Base-by-base conservation (phyloP, 805 yeast genomes). In the Kodamaea nitidulidarum region DNA sequence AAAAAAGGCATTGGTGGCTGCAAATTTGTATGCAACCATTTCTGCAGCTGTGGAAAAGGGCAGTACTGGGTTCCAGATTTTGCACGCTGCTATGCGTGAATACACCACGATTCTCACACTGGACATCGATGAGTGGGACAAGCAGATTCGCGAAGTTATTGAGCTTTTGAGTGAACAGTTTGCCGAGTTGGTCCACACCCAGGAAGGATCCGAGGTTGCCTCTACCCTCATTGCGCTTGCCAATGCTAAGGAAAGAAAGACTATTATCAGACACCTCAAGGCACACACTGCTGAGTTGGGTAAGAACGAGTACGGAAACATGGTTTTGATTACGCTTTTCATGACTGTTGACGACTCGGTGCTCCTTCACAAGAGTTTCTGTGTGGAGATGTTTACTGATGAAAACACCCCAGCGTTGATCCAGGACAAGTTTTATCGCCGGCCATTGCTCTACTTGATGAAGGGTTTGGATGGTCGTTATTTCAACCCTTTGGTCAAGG, bases 31-130 rank as follows among this genome's bases (percentile, higher is more conserved):
- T 46, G 87, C 86, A 43, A 88, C 95, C 7, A 87, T 91, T 45
- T 80, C 83, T 25, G 90, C 96, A 2, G 84, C 96, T 4, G 93
- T 91, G 35, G 91, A 84, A 59, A 91, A 91, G 64, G 98, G 98
- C 4, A 88, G 96, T 2, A 84, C 95, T 17, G 98, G 98, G 28
- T 91, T 91, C 74, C 95, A 88, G 60, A 84, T 91, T 48, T 76
- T 91, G 58, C 98, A 91, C 61, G 95, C 96, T 27, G 96, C 95
- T 37, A 88, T 91, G 96, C 81, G 75, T 57, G 96, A 91, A 60
- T 88, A 84, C 54, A 76, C 80, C 35, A 76, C 80, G 45, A 81
- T 88, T 44, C 78, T 88, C 46, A 78, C 78, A 44, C 78, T 74
- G 33, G 71, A 67, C 39, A 38, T 63, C 18, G 72, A 65, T 38